These are phyloP conservation scores for Cyberlindnera mrakii DNA, from an alignment of 805 yeast genomes.

Conservation along the genomic window DNA sequence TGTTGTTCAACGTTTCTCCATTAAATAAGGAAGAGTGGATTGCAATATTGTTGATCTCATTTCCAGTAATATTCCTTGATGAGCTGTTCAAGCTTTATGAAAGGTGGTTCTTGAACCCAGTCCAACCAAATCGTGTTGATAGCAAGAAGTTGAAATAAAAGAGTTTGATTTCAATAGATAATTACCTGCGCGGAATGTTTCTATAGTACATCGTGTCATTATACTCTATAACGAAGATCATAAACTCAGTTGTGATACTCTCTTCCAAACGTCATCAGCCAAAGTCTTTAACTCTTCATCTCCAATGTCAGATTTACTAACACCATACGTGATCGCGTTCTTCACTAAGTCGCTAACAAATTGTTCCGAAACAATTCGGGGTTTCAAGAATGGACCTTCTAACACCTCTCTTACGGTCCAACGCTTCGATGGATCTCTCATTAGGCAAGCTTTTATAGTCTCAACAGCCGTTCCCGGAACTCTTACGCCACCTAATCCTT, in stretches of 20 bases:
- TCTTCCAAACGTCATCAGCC: constrained; percentile 54
- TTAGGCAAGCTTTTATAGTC: constrained; percentile 64
- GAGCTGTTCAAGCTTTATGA: constrained; percentile 32
- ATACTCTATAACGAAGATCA: constrained; percentile 1
- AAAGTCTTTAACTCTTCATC: constrained; percentile 40
- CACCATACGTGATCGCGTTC: constrained; percentile 74
- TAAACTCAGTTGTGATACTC: constrained; percentile 21
- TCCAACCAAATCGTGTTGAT: no score
- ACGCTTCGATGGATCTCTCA: constrained; percentile 63
- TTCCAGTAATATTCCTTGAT: constrained; percentile 32
- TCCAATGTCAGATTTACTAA: constrained; percentile 36
- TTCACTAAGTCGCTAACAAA: constrained; percentile 67
- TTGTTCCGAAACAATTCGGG: constrained; percentile 62
- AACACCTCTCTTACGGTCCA: constrained; percentile 59
- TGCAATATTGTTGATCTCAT: constrained; percentile 28
- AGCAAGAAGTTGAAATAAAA: no score
- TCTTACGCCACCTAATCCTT: constrained; percentile 51
- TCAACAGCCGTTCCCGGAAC: constrained; percentile 69
- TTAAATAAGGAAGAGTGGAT: constrained; percentile 29
- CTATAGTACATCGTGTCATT: constrained; percentile 1
- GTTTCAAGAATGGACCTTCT: constrained; percentile 60
- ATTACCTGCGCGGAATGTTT: background rate
- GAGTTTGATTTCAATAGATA: no score
- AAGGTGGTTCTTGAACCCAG: constrained; percentile 15
- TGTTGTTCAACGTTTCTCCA: constrained; percentile 29